Evolutionary conservation across 1,284 basidiomycete species (phyloP), one percentile per base, ranked within the genome.

Genomic region (Pisolithus thermaeus): DNA sequence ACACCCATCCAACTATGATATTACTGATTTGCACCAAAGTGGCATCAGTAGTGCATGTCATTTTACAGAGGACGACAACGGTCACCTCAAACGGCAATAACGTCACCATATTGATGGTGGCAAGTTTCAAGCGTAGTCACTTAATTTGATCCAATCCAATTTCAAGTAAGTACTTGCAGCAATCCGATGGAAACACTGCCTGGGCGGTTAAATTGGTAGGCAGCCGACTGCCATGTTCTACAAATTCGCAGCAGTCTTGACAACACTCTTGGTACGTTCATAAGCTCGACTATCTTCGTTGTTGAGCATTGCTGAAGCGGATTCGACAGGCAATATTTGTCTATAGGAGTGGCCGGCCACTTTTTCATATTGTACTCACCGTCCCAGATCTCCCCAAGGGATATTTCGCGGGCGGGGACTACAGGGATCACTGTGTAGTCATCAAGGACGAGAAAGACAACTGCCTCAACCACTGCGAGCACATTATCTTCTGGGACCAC

Each of bases 401-500:
- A 5, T 80, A 81, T 61, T 77, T 77, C 51, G 65, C 68, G 11
- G 66, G 68, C 4, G 81, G 79, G 0, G 59, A 78, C 56, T 76
- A 71, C 53, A 55, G 63, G 27, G 61, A 67, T 0, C 69, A 76
- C 39, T 85, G 82, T 59, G 56, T 62, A 20, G 58, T 73, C 14
- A 55, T 79, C 43, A 61, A 64, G 22, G 72, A 73, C 35, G 59
- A 66, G 14, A 57, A 64, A 7, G 56, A 60, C n/a, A 56, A 61
- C 27, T 67, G 62, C 37, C 61, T 83, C 58, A 70, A 70, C 49
- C 82, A 69, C 61, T 87, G 84, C 59, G 85, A 87, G 59, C 84
- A 87, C 57, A 76, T 70, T 25, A 66, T 71, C 1, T 79, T 83
- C 56, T 86, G 83, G 83, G 80, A 84, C 50, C 62, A 74, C 39